Evolutionary conservation across 441 rosid species (phyloP).

Genomic region (Gossypium armourianum): DNA sequence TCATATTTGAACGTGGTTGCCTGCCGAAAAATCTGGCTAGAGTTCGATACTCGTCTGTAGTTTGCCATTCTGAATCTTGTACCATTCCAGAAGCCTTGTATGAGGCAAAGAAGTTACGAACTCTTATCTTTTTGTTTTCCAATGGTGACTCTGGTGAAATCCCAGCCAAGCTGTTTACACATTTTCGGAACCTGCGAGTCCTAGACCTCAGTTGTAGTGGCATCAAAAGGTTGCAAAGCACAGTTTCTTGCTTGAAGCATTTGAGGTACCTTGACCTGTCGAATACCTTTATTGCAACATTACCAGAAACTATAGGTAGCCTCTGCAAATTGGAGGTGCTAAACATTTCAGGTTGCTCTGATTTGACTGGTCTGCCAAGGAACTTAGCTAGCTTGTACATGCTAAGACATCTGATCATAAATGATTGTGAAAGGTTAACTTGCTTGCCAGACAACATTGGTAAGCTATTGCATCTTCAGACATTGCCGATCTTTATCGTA

Average conservation of each 20-base stretch:
- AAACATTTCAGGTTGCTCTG: slow-evolving; percentile 6
- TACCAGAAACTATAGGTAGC: slow-evolving; percentile 10
- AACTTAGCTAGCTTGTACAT: background rate
- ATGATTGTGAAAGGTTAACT: slow-evolving; percentile 8
- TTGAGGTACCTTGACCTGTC: slow-evolving; percentile 19
- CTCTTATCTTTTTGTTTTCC: slow-evolving; percentile 9
- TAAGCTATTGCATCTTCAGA: background rate
- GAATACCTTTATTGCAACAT: background rate
- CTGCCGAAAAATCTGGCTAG: background rate
- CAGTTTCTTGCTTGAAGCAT: slow-evolving; percentile 13
- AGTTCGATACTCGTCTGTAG: slow-evolving; percentile 2
- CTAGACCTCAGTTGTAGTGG: slow-evolving; percentile 15
- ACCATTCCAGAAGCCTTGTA: slow-evolving; percentile 12
- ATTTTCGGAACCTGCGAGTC: slow-evolving; percentile 13
- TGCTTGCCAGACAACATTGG: background rate
- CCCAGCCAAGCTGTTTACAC: slow-evolving; percentile 7
- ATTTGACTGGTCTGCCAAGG: slow-evolving; percentile 11
- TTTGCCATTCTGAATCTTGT: slow-evolving; percentile 2
- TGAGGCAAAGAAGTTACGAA: slow-evolving; percentile 18
- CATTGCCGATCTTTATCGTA: slow-evolving; percentile 13
- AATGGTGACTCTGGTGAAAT: background rate
- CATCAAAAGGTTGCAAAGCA: background rate
- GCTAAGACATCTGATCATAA: slow-evolving; percentile 14
- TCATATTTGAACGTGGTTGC: background rate
- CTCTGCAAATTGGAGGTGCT: slow-evolving; percentile 15